Base-by-base conservation (phyloP, 192 early-diverging fungal species). In the Lobosporangium transversale region DNA sequence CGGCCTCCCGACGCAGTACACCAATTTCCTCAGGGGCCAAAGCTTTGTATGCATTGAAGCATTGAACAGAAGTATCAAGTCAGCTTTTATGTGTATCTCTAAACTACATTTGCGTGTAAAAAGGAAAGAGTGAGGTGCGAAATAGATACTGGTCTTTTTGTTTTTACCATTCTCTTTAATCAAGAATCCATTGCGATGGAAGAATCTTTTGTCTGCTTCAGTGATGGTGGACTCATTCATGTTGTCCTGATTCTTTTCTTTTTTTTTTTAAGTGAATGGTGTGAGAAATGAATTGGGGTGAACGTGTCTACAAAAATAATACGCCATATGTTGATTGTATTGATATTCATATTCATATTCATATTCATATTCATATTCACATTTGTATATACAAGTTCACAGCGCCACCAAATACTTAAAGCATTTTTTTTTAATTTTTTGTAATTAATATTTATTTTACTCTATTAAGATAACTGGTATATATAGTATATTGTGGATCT, bases 181-280 rank as follows among this genome's bases (percentile, higher is more conserved):
- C 20, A 67, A 26, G 42, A 67, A 76, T 20, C 73, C 73, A 51
- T 76, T 65, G 10, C 73, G 63, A 32, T 66, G 64, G 47, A 76
- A 76, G 29, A 52, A 58, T 27, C 35, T 43, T 6, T 53, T 63
- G 10, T 47, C 17, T 15, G 43, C 43, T n/a, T 66, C 29, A 20
- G 5, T 61, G 20, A 60, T 55, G 30, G 14, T 24, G 18, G 32
- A 30, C 2, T 58, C 56, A 48, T 60, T 20, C 56, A 58, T 43
- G 24, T 45, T 58, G 56, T 14, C 2, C 33, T 17, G 3, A 51
- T 7, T 40, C 37, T 7, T 10, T 40, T 40, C 37, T 10, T 7
- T 40, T 40, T 7, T 40, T 40, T 7, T 7, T 10, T 40, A 14
- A 14, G 37, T 10, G 8, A 14, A 7, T 40, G 37, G 7, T 40